Base-by-base conservation (phyloP, 2,329 filamentous ascomycete genomes). In the Aspergillus sp. region DNA sequence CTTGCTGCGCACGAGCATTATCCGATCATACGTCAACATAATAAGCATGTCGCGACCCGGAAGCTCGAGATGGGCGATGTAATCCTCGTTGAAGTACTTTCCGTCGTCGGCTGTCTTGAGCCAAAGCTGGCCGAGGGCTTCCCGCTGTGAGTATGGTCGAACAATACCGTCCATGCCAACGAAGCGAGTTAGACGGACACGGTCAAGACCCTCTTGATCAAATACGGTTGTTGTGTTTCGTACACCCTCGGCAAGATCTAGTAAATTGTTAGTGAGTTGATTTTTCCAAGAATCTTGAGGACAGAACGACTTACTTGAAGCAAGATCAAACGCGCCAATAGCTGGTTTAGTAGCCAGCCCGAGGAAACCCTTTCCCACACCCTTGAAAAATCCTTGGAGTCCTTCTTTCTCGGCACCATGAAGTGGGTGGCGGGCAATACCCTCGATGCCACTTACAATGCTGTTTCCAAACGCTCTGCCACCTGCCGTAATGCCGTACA, bases 181-280 rank as follows among this genome's bases (percentile, higher is more conserved):
- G 78, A 96, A 97, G 17, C 95, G 90, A 6, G 93, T 90, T 52
- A 96, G 84, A n/a, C 95, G 90, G 23, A 96, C 92, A 49, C 95
- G 91, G 67, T 99, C 96, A 6, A 99, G 87, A 52, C 96, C 95
- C 59, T 93, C 90, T 24, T 90, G 90, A 70, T 99, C 95, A 73
- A 99, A 99, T 19, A 99, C 95, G 0, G 95, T 99, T 1, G 96
- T 99, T 0, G 95, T 99, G 77, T 99, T 99, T 69, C 95, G 92
- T 55, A 99, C 96, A 52, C 95, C 95, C 77, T 99, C 95, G 24
- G 92, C 93, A 65, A 99, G 89, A 73, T 97, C 77, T 79, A 57
- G 6, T 33, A 14, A 17, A 37, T 54, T 7, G 54, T 66, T 31
- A 66, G 62, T 46, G 40, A 27, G 35, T 2, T n/a, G 12, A 31